Evolutionary conservation across 2,329 filamentous ascomycete species (phyloP), one percentile per base, ranked within the genome.

Genomic region (Pseudogymnoascus sp.): DNA sequence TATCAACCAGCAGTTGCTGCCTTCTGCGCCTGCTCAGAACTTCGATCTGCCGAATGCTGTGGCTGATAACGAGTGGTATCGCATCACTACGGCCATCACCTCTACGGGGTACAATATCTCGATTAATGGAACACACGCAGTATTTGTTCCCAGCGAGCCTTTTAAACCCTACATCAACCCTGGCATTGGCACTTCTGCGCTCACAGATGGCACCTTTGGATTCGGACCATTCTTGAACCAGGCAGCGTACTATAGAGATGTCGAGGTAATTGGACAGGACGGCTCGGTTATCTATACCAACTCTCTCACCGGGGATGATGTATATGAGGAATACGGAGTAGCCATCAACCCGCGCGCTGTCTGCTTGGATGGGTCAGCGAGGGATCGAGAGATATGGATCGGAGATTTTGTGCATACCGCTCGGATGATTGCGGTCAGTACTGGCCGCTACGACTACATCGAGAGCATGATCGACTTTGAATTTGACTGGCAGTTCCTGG

Each of bases 191-290:
- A 41, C 60, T 12, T 49, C 65, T 29, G 64, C 65, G 26, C 58
- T 61, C 8, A 66, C 68, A n/a, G 49, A 37, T n/a, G 74, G 74
- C 8, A 70, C 72, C 1, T 78, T 74, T 63, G 76, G 75, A 0
- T 77, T 79, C 55, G 76, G 77, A 0, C 72, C 72, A 0, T 78
- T 70, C 65, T 72, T 77, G 60, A 76, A 78, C 55, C 75, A 78
- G 16, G 66, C 66, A 2, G 72, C 73, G 1, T 73, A 73, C 55
- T 65, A 76, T 62, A 73, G 69, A 33, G 72, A 78, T 65, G 49
- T 55, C 2, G 49, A 55, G 11, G 73, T 77, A 5, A 29, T 37
- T 2, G 71, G 73, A 4, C 61, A 61, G 12, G 67, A 69, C 14
- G 71, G 72, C 1, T 71, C 70, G 1, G 29, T 63, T 0, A 52